Evolutionary conservation across 257 asterid species (phyloP), one percentile per base, ranked within the genome.

Genomic region (Nyctanthes arbortristis): DNA sequence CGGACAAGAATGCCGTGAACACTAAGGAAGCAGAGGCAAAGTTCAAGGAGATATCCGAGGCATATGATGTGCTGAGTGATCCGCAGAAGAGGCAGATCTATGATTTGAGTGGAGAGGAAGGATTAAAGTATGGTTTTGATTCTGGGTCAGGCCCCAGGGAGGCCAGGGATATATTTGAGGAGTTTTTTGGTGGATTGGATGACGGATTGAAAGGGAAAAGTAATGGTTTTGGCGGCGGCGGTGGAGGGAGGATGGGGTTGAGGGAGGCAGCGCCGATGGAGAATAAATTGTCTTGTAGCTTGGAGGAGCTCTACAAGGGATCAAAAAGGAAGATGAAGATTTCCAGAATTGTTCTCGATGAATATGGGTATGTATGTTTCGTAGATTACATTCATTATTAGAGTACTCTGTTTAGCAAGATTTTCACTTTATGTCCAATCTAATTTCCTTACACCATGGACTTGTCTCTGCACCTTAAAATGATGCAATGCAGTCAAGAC

Each of bases 41-140:
- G 64, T 91, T 94, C 82, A 94, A 94, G 92, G 87, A 86, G 85
- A 94, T 94, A 14, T 88, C 95, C 7, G 98, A 91, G 81, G 99
- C 99, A 0, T 94, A 94, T 56, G 98, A 94, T 39, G 99, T 91
- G 74, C 58, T 94, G 31, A 89, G 97, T 69, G 92, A 91, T 70
- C 80, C 82, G 1, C 84, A 84, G 78, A 94, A 88, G 88, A 83
- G 99, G 63, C 97, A 84, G 98, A 89, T 91, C 99, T 94, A 91
- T 69, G 97, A 94, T 82, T 58, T 78, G 77, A 85, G 81, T 74
- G 99, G 97, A 0, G 97, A 93, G 29, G 93, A 89, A 63, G 97
- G 88, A 20, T 71, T 91, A 56, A 93, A 80, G 78, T 75, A 89
- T 56, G 89, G 89, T 55, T 56, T 56, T 56, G 40, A 35, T 65